Base-by-base conservation (phyloP, 257 asterid species). In the Nicotiana undulata region DNA sequence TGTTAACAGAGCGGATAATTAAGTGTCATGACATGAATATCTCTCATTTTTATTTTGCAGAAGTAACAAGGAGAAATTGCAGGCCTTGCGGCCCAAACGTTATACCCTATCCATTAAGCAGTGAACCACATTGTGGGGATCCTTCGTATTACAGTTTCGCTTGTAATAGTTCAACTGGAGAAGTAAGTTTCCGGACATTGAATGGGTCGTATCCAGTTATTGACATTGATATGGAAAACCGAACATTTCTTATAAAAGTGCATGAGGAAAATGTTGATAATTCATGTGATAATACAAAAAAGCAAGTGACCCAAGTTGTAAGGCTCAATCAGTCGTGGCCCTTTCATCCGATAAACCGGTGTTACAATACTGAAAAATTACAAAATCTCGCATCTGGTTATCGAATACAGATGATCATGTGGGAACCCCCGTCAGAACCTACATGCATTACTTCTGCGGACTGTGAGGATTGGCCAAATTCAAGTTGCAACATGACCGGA, bases 41-140 rank as follows among this genome's bases (percentile, higher is more conserved):
- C 58, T 52, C 17, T 52, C 16, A 52, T 12, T 52, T 52, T 52
- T 5, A 17, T 24, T 40, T 82, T 65, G 11, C 70, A 82, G 85
- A 18, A 55, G 20, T n/a, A 37, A 76, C 13, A 29, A 61, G 63
- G 10, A 68, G 78, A 53, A 49, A 82, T 3, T 82, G 85, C 44
- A 9, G 7, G 60, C 77, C 75, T 34, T 82, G 82, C 58, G 52
- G 81, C 24, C 11, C 12, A 28, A 37, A 13, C 20, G 10, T 5
- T 26, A 53, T 82, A 77, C 85, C 85, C 6, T 77, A 82, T 65
- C 85, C 85, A 5, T 51, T 82, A 49, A 82, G 82, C 79, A 82
- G 18, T 7, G 20, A 75, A 49, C 82, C 70, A 16, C 24, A 65
- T 58, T 82, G 82, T 66, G 82, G 85, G 9, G 85, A 82, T 65